Evolutionary conservation across 2,329 filamentous ascomycete species (phyloP).

Genomic region (Gnomoniopsis sp.): DNA sequence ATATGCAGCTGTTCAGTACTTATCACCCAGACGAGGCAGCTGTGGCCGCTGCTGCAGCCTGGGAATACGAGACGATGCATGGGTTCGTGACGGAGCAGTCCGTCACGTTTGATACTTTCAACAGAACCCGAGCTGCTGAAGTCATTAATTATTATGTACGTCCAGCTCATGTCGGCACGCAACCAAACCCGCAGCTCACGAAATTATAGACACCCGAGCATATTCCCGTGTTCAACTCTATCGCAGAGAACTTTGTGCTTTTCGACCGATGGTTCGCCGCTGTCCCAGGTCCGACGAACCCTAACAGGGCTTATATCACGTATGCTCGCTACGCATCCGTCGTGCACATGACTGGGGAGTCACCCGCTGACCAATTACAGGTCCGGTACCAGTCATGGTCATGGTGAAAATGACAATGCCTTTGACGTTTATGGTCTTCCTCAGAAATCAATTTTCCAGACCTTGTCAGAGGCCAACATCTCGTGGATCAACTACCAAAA

Average conservation of each 20-base stretch:
- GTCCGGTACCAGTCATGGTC: conserved; percentile 29
- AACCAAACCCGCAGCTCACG: neutral
- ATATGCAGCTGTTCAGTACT: conserved; percentile 32
- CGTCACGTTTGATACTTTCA: conserved; percentile 29
- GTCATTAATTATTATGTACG: conserved; percentile 38
- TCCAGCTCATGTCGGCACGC: neutral
- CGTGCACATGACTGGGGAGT: neutral
- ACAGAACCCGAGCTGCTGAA: conserved; percentile 35
- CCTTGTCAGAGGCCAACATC: conserved; percentile 35
- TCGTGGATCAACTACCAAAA: conserved; percentile 46
- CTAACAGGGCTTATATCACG: conserved; percentile 34
- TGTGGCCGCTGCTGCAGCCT: conserved; percentile 14
- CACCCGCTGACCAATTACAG: neutral
- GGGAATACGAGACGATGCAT: conserved; percentile 29
- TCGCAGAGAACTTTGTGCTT: conserved; percentile 40
- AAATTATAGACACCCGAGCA: conserved; percentile 28
- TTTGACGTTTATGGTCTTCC: conserved; percentile 26
- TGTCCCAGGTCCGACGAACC: conserved; percentile 34
- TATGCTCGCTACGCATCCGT: neutral
- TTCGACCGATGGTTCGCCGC: conserved; percentile 38
- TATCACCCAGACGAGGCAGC: conserved; percentile 18
- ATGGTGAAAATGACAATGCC: conserved; percentile 27
- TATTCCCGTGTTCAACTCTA: conserved; percentile 35
- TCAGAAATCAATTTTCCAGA: conserved; percentile 37
- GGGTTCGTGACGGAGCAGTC: conserved; percentile 41